Evolutionary conservation across 2,329 filamentous ascomycete genomes (phyloP), one percentile per base, ranked within the genome.

Genomic region (Boeremia lycopersici): DNA sequence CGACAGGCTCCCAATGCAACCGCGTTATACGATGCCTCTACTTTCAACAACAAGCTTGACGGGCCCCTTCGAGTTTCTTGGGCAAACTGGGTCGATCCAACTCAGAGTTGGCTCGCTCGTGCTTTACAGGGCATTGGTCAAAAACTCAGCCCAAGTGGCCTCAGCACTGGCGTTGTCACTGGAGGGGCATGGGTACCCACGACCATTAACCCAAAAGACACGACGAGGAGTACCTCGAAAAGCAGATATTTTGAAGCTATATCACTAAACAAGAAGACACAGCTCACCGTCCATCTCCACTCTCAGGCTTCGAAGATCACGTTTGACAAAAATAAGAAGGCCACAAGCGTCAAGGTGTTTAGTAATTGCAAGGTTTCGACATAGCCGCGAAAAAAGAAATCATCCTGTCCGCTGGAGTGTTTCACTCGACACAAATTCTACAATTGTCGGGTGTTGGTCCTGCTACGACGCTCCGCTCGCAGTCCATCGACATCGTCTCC

Each of bases 371-470:
- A 41, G 11, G 39, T 40, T 67, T 60, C 42, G 44, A 57, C 2
- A 11, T 68, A 4, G 41, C 41, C 4, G 62, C 64, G 5, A 51
- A 64, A 63, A 76, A 76, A 36, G 78, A 80, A 60, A 71, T 80
- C 19, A 75, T 81, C 15, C 56, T 80, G 1, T 76, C 77, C 0
- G 76, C 76, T 1, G 63, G 62, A n/a, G 64, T 64, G 13, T 78
- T 77, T 48, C 75, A 76, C 41, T 77, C 73, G 1, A 77, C 76
- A 0, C 76, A 79, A 51, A 56, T 70, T 1, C 63, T 67, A 61
- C 68, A 74, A 59, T 49, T 76, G 0, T 76, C 83, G 60, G 75
- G 74, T 26, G 68, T 77, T 31, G 75, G 76, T 3, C 64, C 61
- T 1, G 52, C 45, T 4, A 33, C 19, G 1, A 59, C 48, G 1